Conservation (phyloP, 306 rosid genomes). For the Leucaena leucocephala region DNA sequence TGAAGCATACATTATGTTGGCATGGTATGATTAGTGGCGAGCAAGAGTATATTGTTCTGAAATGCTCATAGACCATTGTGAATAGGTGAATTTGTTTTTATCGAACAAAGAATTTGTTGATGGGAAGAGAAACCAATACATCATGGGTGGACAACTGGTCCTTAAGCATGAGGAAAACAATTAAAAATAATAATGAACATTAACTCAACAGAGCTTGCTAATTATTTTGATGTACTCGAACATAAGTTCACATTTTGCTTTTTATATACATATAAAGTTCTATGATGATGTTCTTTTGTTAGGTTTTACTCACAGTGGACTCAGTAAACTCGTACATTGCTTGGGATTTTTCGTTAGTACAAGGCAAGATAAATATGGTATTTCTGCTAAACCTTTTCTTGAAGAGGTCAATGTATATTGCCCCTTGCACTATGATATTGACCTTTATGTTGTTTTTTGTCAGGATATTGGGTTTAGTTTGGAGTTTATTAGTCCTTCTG, state of each 20-base stretch:
- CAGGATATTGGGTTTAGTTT: conserved; percentile 95
- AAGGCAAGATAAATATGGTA: conserved; percentile 92
- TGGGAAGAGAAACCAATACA: background rate
- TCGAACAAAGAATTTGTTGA: background rate
- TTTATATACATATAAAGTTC: background rate
- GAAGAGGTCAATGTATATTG: conserved; percentile 34
- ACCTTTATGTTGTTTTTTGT: conserved; percentile 36
- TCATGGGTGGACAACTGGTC: background rate
- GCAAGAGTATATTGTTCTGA: background rate
- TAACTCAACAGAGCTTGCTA: background rate
- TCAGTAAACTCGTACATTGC: conserved; percentile 86
- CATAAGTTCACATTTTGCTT: conserved; percentile 5
- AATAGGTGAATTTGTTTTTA: background rate
- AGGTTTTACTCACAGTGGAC: conserved; percentile 87
- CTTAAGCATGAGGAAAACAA: background rate
- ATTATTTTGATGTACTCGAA: background rate
- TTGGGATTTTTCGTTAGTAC: conserved; percentile 92
- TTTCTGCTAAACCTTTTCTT: conserved; percentile 37
- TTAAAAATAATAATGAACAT: background rate
- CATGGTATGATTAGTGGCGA: background rate
- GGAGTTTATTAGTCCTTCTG: conserved; percentile 77
- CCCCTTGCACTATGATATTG: conserved; percentile 22
- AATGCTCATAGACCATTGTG: background rate
- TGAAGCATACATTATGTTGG: conserved; percentile 16
- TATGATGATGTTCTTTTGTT: conserved; percentile 27